These are phyloP conservation scores for Trichaptum fuscoviolaceum DNA, from an alignment of 768 basidiomycete genomes.

Conservation along the genomic window DNA sequence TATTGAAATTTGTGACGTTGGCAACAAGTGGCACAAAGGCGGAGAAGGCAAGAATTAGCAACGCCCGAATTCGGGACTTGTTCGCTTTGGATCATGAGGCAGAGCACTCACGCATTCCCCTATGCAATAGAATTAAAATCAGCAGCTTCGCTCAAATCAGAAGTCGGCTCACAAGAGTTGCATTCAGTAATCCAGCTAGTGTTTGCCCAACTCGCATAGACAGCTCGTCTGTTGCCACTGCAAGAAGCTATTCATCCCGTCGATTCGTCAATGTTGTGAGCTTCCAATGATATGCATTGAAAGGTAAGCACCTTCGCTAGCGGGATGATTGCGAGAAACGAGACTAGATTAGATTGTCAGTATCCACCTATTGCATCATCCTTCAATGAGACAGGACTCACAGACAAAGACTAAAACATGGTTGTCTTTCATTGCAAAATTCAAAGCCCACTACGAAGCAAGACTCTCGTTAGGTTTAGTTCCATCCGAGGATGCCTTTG, in stretches of 20 bases:
- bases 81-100: constrained; percentile 1
- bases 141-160: background rate
- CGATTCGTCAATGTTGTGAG: background rate
- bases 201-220: constrained; percentile 81
- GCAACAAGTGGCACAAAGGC: background rate
- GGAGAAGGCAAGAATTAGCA: background rate
- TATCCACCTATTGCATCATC: background rate
- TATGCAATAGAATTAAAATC: constrained; percentile 7
- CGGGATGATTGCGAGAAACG: constrained; percentile 80
- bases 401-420: constrained; percentile 71
- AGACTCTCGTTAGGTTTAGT: constrained; percentile 1
- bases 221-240: constrained; percentile 82
- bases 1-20: constrained; percentile 13
- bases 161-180: constrained; percentile 55
- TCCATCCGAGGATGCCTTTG: background rate
- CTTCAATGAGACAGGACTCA: constrained; percentile 30
- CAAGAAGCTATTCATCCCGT: constrained; percentile 47
- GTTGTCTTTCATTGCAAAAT: constrained; percentile 50
- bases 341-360: constrained; percentile 36
- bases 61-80: background rate
- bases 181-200: constrained; percentile 78
- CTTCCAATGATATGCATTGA: background rate
- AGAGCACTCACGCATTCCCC: constrained; percentile 24
- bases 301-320: constrained; percentile 58
- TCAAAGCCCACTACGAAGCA: constrained; percentile 57